Base-by-base conservation (phyloP, 306 rosid species). In the Lablab purpureus region DNA sequence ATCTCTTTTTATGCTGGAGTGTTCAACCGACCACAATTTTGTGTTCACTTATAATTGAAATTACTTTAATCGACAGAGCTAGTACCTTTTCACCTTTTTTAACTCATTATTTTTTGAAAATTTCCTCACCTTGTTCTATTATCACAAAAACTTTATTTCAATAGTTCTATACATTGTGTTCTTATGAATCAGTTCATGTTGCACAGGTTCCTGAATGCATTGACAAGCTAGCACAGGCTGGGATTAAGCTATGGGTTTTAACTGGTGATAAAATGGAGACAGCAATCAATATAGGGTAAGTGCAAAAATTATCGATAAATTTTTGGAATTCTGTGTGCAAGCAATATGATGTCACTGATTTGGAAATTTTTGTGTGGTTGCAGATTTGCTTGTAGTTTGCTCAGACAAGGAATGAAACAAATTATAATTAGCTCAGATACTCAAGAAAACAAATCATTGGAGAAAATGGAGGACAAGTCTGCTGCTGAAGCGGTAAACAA, bases 261-360 rank as follows among this genome's bases (percentile, higher is more conserved):
- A 96, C 99, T 45, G 99, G 99, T 60, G 99, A 96, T 86, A 96
- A 96, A 89, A 96, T 96, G 99, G 99, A 96, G 84, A 96, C 98
- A 28, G 99, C 99, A 36, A 96, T 96, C 85, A 93, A 96, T 72
- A 96, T 96, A 46, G 99, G 99, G 99, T 89, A 85, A 62, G 78
- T 52, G 36, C 54, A 34, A 52, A 75, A 55, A 64, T 70, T 49
- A 50, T 69, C 64, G 22, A 2, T 6, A 70, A 32, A 74, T 64
- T 78, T n/a, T 75, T 67, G 75, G 67, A 80, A 19, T 54, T 17
- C 21, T 36, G 11, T 56, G 21, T 37, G 36, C 7, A 25, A 75
- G n/a, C 73, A 52, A 15, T 50, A 58, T 67, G 55, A 41, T 30
- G 76, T 41, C 34, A 7, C 81, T 77, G 64, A 71, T 75, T 50